phyloP scores from a whole-genome alignment of 2,329 filamentous ascomycete genomes.

The Aspergillus sojae region DNA sequence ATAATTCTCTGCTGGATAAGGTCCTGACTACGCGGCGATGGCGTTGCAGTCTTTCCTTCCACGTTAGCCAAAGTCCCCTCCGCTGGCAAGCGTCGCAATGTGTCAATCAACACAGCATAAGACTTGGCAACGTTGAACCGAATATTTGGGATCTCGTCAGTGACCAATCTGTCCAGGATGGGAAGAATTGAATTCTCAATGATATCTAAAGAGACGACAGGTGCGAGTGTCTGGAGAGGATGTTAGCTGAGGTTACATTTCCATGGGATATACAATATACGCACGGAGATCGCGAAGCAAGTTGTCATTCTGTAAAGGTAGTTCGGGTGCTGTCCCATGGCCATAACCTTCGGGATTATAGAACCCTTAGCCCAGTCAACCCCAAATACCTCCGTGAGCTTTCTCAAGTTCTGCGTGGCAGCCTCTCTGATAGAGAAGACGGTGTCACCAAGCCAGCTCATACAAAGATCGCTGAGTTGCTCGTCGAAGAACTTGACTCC shows the following conservation, averaged over 20 bases:
- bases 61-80: constrained; percentile 82
- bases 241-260: constrained; percentile 29
- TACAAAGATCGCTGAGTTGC: constrained; percentile 91
- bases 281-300: constrained; percentile 97
- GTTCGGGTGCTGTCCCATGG: constrained; percentile 97
- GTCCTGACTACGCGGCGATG: constrained; percentile 73
- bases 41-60: constrained; percentile 61
- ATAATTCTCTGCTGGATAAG: constrained; percentile 84
- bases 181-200: constrained; percentile 92
- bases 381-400: constrained; percentile 97
- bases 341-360: constrained; percentile 98
- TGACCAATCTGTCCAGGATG: constrained; percentile 91
- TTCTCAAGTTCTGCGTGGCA: constrained; percentile 95
- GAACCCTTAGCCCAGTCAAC: constrained; percentile 96
- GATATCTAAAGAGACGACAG: constrained; percentile 89
- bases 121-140: constrained; percentile 99
- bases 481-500: constrained; percentile 98
- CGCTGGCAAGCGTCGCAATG: constrained; percentile 87
- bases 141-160: constrained; percentile 97
- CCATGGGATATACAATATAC: constrained; percentile 40
- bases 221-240: constrained; percentile 75
- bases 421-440: constrained; percentile 98
- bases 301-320: constrained; percentile 99
- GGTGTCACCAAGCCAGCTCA: constrained; percentile 97
- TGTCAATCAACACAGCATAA: constrained; percentile 84